phyloP scores from a whole-genome alignment of 768 basidiomycete species.

The Amanita inopinata region DNA sequence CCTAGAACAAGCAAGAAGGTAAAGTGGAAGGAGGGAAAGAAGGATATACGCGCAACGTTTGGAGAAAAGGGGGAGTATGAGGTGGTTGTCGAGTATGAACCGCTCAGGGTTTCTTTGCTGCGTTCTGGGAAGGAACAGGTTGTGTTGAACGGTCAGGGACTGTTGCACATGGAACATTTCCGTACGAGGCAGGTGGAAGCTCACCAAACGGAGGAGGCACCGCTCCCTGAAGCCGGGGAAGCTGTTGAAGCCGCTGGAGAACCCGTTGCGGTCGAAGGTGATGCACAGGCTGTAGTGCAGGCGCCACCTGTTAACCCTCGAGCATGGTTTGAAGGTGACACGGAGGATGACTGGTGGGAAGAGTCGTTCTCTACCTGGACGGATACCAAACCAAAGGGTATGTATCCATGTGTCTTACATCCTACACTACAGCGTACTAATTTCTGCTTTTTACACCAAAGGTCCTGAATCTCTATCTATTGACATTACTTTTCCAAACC shows the following conservation, averaged over 20 bases:
- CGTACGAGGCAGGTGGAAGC: slow-evolving; percentile 47
- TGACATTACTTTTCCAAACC: slow-evolving; percentile 89
- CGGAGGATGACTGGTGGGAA: slow-evolving; percentile 81
- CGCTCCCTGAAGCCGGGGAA: slow-evolving; percentile 33
- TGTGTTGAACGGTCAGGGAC: slow-evolving; percentile 78
- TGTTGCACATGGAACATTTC: slow-evolving; percentile 99
- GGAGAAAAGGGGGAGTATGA: slow-evolving; percentile 55
- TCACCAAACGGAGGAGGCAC: slow-evolving; percentile 33
- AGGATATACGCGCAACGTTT: slow-evolving; percentile 53
- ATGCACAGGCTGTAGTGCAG: slow-evolving; percentile 5
- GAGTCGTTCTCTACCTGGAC: slow-evolving; percentile 83
- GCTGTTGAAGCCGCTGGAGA: slow-evolving; percentile 41
- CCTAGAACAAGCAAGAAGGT: slow-evolving; percentile 53
- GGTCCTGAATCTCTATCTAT: slow-evolving; percentile 92
- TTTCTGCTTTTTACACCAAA: slow-evolving; percentile 23
- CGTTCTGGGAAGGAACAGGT: slow-evolving; percentile 76
- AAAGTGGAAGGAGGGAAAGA: slow-evolving; percentile 58
- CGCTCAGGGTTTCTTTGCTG: slow-evolving; percentile 64
- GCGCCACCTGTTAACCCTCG: neutral
- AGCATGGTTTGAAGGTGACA: slow-evolving; percentile 58
- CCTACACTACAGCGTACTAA: neutral
- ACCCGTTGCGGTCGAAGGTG: neutral
- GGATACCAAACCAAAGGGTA: slow-evolving; percentile 94
- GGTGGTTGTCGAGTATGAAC: slow-evolving; percentile 63
- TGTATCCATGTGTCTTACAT: too few relatives aligned